A percentile compares a stretch with the other conserved stretches of the same genome.
phyloP scores from a whole-genome alignment of 2,329 filamentous ascomycete genomes.

The Ophiosphaerella herpotricha region DNA sequence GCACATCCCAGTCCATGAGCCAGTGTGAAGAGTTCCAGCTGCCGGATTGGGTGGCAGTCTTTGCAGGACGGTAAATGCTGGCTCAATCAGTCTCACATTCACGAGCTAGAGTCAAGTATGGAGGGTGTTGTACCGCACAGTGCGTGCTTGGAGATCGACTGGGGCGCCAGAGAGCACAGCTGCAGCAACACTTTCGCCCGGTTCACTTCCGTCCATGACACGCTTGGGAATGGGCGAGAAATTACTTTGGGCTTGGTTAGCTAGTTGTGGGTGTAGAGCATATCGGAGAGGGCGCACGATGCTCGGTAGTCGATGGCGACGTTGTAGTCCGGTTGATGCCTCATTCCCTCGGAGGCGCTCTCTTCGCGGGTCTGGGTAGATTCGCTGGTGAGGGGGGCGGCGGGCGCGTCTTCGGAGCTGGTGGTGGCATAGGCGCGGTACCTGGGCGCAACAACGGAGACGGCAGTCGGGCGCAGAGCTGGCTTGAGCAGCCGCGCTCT shows the following conservation, averaged over 20 bases:
- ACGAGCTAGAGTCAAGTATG: neutral
- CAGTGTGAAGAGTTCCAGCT: conserved; percentile 82
- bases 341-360: conserved; percentile 55
- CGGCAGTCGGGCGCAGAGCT: conserved; percentile 31
- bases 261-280: conserved; percentile 2
- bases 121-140: conserved; percentile 72
- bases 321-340: conserved; percentile 80
- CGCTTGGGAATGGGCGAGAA: conserved; percentile 90
- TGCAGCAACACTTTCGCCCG: conserved; percentile 73
- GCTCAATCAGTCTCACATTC: conserved; percentile 10
- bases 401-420: conserved; percentile 41
- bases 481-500: conserved; percentile 47
- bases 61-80: conserved; percentile 89
- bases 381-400: conserved; percentile 40
- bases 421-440: conserved; percentile 42
- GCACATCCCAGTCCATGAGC: conserved; percentile 98
- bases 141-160: conserved; percentile 88
- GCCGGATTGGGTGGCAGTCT: conserved; percentile 96
- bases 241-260: conserved; percentile 60
- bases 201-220: conserved; percentile 89
- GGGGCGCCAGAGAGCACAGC: conserved; percentile 90
- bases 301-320: conserved; percentile 84
- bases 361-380: conserved; percentile 59
- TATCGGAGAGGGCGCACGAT: conserved; percentile 65
- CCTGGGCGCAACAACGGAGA: conserved; percentile 26